phyloP scores from a whole-genome alignment of 164 flowering plant species.

The Santalum album region DNA sequence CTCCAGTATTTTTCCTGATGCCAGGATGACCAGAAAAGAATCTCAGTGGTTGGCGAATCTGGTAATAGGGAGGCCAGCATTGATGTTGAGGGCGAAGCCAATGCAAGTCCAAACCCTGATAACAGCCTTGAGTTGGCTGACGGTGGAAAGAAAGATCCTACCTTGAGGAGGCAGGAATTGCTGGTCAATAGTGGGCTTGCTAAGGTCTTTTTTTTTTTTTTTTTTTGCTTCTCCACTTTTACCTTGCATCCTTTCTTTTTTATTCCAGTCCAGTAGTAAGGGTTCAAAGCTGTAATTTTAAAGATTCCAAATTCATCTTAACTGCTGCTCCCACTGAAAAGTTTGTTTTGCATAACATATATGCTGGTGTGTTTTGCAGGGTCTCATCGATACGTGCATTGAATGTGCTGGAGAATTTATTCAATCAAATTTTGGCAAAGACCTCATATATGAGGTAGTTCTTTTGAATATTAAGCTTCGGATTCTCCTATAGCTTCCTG shows the following conservation, averaged over 20 bases:
- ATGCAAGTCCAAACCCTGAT: slow-evolving; percentile 12
- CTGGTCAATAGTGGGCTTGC: slow-evolving; percentile 82
- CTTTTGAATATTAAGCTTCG: not conserved
- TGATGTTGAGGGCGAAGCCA: slow-evolving; percentile 19
- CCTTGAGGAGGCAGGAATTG: slow-evolving; percentile 64
- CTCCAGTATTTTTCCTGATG: too few species aligned
- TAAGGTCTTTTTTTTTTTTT: slow-evolving; percentile 89
- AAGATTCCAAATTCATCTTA: not conserved
- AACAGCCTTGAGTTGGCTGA: slow-evolving; percentile 22
- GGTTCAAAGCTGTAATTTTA: not conserved
- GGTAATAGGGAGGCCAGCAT: slow-evolving; percentile 15
- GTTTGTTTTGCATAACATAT: not conserved
- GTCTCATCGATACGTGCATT: slow-evolving; percentile 53
- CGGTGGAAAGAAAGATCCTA: slow-evolving; percentile 86
- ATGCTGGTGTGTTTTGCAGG: slow-evolving; percentile 32
- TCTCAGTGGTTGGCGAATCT: slow-evolving; percentile 22
- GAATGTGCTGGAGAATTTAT: slow-evolving; percentile 63
- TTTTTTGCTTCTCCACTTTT: not conserved
- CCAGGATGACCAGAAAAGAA: slow-evolving; percentile 28
- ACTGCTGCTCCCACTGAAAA: not conserved
- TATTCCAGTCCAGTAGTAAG: not conserved
- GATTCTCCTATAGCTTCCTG: not conserved
- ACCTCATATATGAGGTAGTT: slow-evolving; percentile 77
- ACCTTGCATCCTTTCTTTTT: not conserved
- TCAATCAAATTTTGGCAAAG: slow-evolving; percentile 74